phyloP scores from a whole-genome alignment of 495 filamentous ascomycete genomes.

The Opeltia flavorubescens region DNA sequence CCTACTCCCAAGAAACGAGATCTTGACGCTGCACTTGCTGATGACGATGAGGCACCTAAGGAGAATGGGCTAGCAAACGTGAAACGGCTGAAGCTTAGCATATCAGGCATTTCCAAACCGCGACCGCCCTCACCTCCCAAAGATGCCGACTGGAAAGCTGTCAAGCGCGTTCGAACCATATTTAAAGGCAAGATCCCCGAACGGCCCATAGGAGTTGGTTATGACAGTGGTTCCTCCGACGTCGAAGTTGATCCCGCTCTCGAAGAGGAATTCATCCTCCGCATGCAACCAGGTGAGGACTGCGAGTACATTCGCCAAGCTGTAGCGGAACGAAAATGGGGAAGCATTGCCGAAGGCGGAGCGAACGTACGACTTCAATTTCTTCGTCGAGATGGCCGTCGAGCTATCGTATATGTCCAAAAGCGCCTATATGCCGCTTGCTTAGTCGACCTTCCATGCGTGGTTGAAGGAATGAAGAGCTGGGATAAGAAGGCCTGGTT shows the following conservation, averaged over 20 bases:
- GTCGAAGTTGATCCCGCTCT: slow-evolving; percentile 73
- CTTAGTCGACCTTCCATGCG: slow-evolving; percentile 77
- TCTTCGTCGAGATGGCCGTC: slow-evolving; percentile 56
- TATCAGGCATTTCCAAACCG: slow-evolving; percentile 19
- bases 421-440: slow-evolving; percentile 62
- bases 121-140: background rate
- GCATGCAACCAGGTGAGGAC: slow-evolving; percentile 74
- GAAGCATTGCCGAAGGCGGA: slow-evolving; percentile 45
- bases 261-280: slow-evolving; percentile 76
- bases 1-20: slow-evolving; percentile 21
- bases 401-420: slow-evolving; percentile 55
- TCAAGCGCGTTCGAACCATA: slow-evolving; percentile 32
- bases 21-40: slow-evolving; percentile 12
- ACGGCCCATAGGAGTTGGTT: slow-evolving; percentile 65
- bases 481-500: slow-evolving; percentile 81
- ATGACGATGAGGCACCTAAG: slow-evolving; percentile 27
- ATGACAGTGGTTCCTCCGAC: slow-evolving; percentile 94
- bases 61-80: background rate
- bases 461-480: slow-evolving; percentile 91
- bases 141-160: background rate
- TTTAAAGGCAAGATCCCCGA: slow-evolving; percentile 45
- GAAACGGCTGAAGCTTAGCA: background rate
- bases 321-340: slow-evolving; percentile 59
- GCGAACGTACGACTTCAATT: slow-evolving; percentile 68
- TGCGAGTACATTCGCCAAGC: slow-evolving; percentile 64